These are phyloP conservation scores for Acanthamoeba sp. DNA, from an alignment of 208 protist genomes.

Conservation along the genomic window DNA sequence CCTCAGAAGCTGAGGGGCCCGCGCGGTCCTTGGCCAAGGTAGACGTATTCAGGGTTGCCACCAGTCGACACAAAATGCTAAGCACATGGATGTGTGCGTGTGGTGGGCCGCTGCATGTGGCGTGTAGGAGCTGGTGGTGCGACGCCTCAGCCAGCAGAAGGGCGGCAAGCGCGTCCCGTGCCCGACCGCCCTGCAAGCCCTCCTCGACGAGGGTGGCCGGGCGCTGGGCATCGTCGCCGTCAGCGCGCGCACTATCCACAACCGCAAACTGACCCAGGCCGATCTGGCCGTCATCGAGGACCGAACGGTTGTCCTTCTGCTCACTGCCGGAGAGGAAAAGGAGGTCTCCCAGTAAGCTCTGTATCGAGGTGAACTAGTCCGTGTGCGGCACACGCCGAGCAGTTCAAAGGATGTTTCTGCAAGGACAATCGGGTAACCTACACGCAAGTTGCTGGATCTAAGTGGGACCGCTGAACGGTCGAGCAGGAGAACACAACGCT, in stretches of 20 bases:
- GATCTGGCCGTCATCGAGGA: not conserved
- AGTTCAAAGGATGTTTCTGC: no score
- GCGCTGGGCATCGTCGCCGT: conserved; percentile 13
- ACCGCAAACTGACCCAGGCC: not conserved
- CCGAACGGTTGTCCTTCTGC: not conserved
- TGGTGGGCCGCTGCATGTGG: not conserved
- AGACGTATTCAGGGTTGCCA: not conserved
- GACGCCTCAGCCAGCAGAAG: not conserved
- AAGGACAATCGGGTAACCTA: no score
- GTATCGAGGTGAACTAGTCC: no score
- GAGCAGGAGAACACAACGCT: no score
- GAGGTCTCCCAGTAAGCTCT: no score
- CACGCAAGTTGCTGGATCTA: no score
- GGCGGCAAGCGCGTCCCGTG: conserved; percentile 5
- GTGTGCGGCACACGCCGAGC: no score
- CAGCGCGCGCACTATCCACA: not conserved
- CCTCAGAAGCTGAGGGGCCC: not conserved
- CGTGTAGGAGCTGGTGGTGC: not conserved
- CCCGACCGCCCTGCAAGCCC: not conserved
- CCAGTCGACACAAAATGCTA: no score
- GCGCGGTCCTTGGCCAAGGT: not conserved
- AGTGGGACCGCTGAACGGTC: no score
- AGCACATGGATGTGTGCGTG: no score
- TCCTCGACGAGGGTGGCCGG: not conserved
- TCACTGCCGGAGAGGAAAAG: not conserved